Percentiles rank a stretch among this genome's conserved stretches.
phyloP scores from a whole-genome alignment of 495 filamentous ascomycete species.

The Sphaerosporella brunnea region DNA sequence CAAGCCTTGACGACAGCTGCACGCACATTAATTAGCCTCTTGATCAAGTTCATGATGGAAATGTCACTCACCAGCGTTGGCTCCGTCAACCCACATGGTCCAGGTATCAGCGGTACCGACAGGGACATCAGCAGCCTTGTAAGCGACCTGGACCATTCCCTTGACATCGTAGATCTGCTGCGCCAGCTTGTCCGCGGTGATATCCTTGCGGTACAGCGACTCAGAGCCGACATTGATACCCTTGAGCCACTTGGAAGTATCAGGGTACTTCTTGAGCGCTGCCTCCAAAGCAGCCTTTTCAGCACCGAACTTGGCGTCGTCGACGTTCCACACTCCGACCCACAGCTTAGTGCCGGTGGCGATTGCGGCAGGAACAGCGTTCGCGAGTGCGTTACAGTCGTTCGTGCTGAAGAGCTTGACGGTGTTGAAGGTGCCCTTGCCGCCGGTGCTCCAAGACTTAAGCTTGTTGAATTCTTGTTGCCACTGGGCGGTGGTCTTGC shows the following conservation, averaged over 20 bases:
- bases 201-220: slow-evolving; percentile 56
- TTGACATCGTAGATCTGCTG: slow-evolving; percentile 26
- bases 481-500: slow-evolving; percentile 49
- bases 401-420: slow-evolving; percentile 53
- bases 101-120: slow-evolving; percentile 89
- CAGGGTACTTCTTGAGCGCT: slow-evolving; percentile 43
- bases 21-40: slow-evolving; percentile 18
- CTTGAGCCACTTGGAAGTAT: slow-evolving; percentile 46
- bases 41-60: too few species aligned
- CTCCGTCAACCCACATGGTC: slow-evolving; percentile 61
- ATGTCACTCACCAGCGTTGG: slow-evolving; percentile 49
- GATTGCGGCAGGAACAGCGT: slow-evolving; percentile 36
- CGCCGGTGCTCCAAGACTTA: slow-evolving; percentile 42
- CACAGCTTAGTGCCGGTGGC: slow-evolving; percentile 25
- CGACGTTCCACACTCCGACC: slow-evolving; percentile 34
- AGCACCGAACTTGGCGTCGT: slow-evolving; percentile 41
- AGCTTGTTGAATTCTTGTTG: slow-evolving; percentile 53
- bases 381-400: slow-evolving; percentile 39
- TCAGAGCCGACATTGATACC: slow-evolving; percentile 86
- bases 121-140: slow-evolving; percentile 24
- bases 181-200: slow-evolving; percentile 9
- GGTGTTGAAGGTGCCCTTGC: slow-evolving; percentile 47
- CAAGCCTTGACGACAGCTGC: neutral
- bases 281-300: slow-evolving; percentile 63
- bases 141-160: slow-evolving; percentile 23